These are phyloP conservation scores for Tricharina praecox DNA, from an alignment of 495 filamentous ascomycete species.

Conservation along the genomic window DNA sequence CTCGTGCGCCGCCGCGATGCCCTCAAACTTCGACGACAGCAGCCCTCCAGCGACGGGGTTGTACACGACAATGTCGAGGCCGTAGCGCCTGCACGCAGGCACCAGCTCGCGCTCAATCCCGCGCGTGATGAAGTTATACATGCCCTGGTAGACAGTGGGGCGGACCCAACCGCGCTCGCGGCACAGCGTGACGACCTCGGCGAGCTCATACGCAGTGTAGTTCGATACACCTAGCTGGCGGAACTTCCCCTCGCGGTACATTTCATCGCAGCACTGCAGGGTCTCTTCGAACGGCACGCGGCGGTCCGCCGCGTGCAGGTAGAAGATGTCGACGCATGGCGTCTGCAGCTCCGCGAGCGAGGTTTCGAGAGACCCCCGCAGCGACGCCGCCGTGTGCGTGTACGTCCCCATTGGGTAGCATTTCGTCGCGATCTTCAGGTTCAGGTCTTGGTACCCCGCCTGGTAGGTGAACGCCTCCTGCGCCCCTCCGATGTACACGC, in stretches of 20 bases:
- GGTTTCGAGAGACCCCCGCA: slow-evolving; percentile 42
- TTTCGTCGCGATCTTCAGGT: slow-evolving; percentile 75
- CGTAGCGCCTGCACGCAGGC: slow-evolving; percentile 63
- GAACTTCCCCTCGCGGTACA: slow-evolving; percentile 82
- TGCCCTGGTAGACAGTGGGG: slow-evolving; percentile 50
- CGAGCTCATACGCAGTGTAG: slow-evolving; percentile 78
- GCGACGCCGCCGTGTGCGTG: slow-evolving; percentile 44
- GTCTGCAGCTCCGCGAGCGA: slow-evolving; percentile 57
- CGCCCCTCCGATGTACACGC: slow-evolving; percentile 50
- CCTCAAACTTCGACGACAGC: slow-evolving; percentile 76
- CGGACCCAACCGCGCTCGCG: slow-evolving; percentile 58
- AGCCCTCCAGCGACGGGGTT: slow-evolving; percentile 61
- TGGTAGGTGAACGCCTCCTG: slow-evolving; percentile 72
- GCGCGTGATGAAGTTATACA: slow-evolving; percentile 61
- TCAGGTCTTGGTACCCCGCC: slow-evolving; percentile 63
- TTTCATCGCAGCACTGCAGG: slow-evolving; percentile 54
- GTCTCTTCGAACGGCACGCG: slow-evolving; percentile 64
- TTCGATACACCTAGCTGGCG: slow-evolving; percentile 66
- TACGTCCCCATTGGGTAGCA: slow-evolving; percentile 46
- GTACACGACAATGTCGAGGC: slow-evolving; percentile 78
- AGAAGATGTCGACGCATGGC: slow-evolving; percentile 70
- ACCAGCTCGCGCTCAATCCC: slow-evolving; percentile 68
- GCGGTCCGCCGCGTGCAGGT: slow-evolving; percentile 74
- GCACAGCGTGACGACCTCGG: slow-evolving; percentile 72
- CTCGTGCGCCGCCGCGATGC: too few species aligned